These are phyloP conservation scores for Russula olivacea DNA, from an alignment of 768 basidiomycete genomes.

Conservation along the genomic window DNA sequence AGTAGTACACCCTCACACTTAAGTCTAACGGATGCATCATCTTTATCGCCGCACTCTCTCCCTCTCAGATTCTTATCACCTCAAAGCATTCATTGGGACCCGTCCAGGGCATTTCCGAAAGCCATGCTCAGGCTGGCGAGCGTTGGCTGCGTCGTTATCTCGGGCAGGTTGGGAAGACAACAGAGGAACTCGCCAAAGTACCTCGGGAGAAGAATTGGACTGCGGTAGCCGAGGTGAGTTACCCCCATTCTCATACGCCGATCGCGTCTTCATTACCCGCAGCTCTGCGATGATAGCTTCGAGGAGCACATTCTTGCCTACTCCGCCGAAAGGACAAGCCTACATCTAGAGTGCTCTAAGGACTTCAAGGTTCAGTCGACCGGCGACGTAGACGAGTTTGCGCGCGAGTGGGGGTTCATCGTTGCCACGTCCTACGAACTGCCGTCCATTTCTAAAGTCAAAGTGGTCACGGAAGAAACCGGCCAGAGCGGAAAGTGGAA, in stretches of 20 bases:
- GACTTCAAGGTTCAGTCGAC: slow-evolving; percentile 69
- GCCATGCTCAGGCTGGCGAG: slow-evolving; percentile 82
- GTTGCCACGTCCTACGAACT: slow-evolving; percentile 57
- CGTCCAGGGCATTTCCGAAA: slow-evolving; percentile 36
- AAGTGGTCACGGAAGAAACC: slow-evolving; percentile 62
- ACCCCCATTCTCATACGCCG: neutral
- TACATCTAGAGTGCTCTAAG: slow-evolving; percentile 65
- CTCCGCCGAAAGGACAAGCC: slow-evolving; percentile 73
- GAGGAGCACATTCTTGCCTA: slow-evolving; percentile 94
- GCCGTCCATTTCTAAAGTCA: slow-evolving; percentile 59
- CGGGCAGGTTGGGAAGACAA: slow-evolving; percentile 50
- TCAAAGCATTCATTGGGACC: slow-evolving; percentile 89
- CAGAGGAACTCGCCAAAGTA: slow-evolving; percentile 62
- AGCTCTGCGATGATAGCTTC: slow-evolving; percentile 97
- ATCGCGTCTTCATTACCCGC: neutral
- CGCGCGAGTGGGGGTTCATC: slow-evolving; percentile 89
- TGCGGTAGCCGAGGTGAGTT: slow-evolving; percentile 80
- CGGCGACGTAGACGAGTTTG: slow-evolving; percentile 66
- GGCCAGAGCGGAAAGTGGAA: slow-evolving; percentile 69
- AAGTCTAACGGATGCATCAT: slow-evolving; percentile 98
- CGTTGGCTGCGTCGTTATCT: slow-evolving; percentile 75
- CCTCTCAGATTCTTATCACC: slow-evolving; percentile 69
- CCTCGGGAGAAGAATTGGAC: slow-evolving; percentile 85
- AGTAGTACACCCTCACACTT: slow-evolving; percentile 78
- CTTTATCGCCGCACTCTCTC: slow-evolving; percentile 81